Evolutionary conservation across 306 rosid species (phyloP).

Genomic region (Vigna hirtella): DNA sequence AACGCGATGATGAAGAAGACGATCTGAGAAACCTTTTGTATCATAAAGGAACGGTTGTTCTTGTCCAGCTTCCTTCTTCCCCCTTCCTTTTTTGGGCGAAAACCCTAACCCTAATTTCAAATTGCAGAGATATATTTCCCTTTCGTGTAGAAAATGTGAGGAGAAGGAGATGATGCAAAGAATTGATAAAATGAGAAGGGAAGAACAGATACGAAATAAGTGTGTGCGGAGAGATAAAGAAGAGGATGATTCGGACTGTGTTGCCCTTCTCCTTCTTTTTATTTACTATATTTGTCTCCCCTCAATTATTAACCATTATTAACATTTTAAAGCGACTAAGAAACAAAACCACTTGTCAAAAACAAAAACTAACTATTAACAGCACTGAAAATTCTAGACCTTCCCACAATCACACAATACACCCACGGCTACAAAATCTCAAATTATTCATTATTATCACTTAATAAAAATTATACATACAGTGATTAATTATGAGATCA

Average conservation of each 20-base stretch:
- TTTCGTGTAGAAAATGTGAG: neutral
- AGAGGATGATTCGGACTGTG: constrained; percentile 33
- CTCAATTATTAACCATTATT: constrained; percentile 40
- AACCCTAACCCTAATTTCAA: constrained; percentile 50
- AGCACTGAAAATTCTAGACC: too few species aligned
- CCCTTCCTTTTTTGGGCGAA: constrained; percentile 13
- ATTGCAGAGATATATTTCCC: neutral
- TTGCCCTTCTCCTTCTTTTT: constrained; percentile 34
- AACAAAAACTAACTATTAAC: too few species aligned
- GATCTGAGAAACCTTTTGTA: constrained; percentile 23
- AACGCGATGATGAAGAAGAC: constrained; percentile 2
- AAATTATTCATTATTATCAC: too few species aligned
- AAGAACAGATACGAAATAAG: constrained; percentile 4
- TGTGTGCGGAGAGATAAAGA: constrained; percentile 22
- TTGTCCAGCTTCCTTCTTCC: neutral
- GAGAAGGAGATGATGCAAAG: neutral
- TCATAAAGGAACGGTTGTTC: constrained; percentile 59
- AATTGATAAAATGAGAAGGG: constrained; percentile 34
- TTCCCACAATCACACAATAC: too few species aligned
- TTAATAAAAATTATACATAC: too few species aligned
- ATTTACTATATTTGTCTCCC: constrained; percentile 44
- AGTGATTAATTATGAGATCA: too few species aligned
- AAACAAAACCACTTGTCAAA: neutral
- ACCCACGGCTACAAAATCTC: too few species aligned
- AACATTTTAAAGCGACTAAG: neutral